These are phyloP conservation scores for Verruconis gallopava DNA, from an alignment of 2,329 filamentous ascomycete genomes.

Conservation along the genomic window DNA sequence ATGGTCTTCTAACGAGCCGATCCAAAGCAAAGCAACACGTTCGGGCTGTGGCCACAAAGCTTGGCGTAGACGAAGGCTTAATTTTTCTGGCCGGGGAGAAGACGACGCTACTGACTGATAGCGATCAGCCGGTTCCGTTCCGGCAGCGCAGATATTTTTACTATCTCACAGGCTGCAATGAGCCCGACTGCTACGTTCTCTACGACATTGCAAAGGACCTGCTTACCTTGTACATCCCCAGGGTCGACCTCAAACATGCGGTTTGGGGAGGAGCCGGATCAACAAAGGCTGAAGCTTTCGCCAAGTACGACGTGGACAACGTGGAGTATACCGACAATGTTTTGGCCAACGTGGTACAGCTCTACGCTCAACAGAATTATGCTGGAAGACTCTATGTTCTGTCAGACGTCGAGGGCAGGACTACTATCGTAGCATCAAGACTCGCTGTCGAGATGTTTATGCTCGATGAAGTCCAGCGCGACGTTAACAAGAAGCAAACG, in stretches of 20 bases:
- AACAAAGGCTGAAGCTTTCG: conserved; percentile 40
- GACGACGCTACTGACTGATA: conserved; percentile 41
- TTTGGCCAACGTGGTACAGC: neutral
- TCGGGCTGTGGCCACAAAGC: conserved; percentile 22
- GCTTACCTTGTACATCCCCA: conserved; percentile 62
- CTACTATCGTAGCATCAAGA: too few species aligned
- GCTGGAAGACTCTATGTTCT: too few species aligned
- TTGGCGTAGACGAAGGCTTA: conserved; percentile 29
- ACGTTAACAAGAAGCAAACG: too few species aligned
- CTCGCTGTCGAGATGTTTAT: neutral
- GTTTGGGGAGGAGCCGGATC: conserved; percentile 54
- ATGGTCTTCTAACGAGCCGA: neutral
- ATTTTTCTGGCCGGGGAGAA: conserved; percentile 44
- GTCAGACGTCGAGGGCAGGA: too few species aligned
- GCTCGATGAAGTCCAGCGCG: too few species aligned
- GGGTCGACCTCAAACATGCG: conserved; percentile 46
- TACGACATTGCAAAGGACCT: conserved; percentile 47
- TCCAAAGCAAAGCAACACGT: conserved; percentile 30
- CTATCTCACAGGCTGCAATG: conserved; percentile 40
- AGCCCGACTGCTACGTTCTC: conserved; percentile 41
- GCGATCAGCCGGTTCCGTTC: conserved; percentile 43
- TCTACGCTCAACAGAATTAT: too few species aligned
- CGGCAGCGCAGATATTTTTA: conserved; percentile 50
- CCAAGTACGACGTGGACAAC: conserved; percentile 54
- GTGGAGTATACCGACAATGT: conserved; percentile 40